Percentiles rank a stretch among this genome's conserved stretches.
phyloP scores from a whole-genome alignment of 108 stramenopile genomes.

The Nannochloropsis oceanica region DNA sequence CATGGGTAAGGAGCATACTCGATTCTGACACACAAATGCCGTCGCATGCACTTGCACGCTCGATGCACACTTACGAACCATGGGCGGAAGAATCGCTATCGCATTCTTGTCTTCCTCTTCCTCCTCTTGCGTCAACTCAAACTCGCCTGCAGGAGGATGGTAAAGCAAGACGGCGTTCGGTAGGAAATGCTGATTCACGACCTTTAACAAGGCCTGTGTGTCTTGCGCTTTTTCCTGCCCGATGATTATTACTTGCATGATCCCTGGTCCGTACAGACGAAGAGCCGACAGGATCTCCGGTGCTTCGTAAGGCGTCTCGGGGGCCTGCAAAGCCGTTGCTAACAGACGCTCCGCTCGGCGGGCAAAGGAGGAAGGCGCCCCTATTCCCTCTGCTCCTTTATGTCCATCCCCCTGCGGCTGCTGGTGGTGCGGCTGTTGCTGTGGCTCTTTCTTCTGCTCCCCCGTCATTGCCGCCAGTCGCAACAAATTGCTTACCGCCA shows the following conservation, averaged over 20 bases:
- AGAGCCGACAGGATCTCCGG: background rate
- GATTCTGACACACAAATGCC: slow-evolving; percentile 16
- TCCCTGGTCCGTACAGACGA: background rate
- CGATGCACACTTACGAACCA: background rate
- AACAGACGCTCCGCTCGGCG: background rate
- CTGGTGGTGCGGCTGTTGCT: no score
- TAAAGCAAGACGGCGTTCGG: slow-evolving; percentile 8
- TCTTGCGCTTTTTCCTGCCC: background rate
- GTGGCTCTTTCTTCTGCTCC: background rate
- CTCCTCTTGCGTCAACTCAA: background rate
- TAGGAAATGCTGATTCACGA: slow-evolving; percentile 2
- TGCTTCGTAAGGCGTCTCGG: background rate
- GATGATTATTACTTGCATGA: slow-evolving; percentile 1
- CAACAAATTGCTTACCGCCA: slow-evolving; percentile 17
- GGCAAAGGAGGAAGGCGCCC: background rate
- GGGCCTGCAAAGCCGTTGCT: background rate
- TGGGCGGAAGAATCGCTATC: background rate
- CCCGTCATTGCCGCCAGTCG: slow-evolving; percentile 1
- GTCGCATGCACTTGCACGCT: background rate
- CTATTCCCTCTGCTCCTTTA: background rate
- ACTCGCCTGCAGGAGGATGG: background rate
- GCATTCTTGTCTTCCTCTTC: background rate
- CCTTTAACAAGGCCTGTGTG: slow-evolving; percentile 4
- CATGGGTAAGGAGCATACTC: slow-evolving; percentile 5
- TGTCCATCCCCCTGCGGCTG: no score